Base-by-base conservation (phyloP, 1,284 basidiomycete species). In the Leccinum pachyderme region DNA sequence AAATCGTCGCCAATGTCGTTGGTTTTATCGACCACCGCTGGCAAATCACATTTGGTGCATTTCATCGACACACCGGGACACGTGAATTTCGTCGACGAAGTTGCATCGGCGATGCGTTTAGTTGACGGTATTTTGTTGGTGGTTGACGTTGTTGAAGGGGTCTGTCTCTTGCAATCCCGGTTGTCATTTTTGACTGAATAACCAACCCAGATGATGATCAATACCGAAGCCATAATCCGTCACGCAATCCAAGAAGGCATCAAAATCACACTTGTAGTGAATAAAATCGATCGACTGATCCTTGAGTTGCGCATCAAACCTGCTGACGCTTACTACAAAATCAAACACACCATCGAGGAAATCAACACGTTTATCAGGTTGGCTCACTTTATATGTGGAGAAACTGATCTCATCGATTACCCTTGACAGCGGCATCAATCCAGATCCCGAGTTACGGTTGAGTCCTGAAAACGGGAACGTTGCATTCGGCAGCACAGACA, bases 271-370 rank as follows among this genome's bases (percentile, higher is more conserved):
- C 82, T 99, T 31, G 88, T 99, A 18, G 83, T 99, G 62, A 99
- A 99, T 81, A 99, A 99, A 81, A 87, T 99, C 66, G 97, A 99
- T 74, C 85, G 97, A 54, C 83, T 99, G 47, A 96, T 99, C 61
- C 83, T 99, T 48, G 97, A 99, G 74, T 81, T 99, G 53, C 89
- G 97, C 33, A 87, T 99, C 63, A 96, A 96, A 63, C 96, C 97
- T 48, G 78, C 87, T 46, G 97, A 99, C 67, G 97, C 97, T 2
- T 99, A 93, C 78, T 98, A 96, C 78, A 99, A 99, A 80, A 92
- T 99, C 63, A 97, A 94, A 72, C 96, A 98, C 69, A 97, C 96
- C 5, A 96, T 99, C 57, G 97, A 99, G 70, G 97, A 99, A 72
- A 89, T 99, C 58, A 99, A 99, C 73, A 91, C 89, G 2, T 87